Evolutionary conservation across 352 stramenopile species (phyloP), one percentile per base, ranked within the genome.

Genomic region (Phytophthora idaei): DNA sequence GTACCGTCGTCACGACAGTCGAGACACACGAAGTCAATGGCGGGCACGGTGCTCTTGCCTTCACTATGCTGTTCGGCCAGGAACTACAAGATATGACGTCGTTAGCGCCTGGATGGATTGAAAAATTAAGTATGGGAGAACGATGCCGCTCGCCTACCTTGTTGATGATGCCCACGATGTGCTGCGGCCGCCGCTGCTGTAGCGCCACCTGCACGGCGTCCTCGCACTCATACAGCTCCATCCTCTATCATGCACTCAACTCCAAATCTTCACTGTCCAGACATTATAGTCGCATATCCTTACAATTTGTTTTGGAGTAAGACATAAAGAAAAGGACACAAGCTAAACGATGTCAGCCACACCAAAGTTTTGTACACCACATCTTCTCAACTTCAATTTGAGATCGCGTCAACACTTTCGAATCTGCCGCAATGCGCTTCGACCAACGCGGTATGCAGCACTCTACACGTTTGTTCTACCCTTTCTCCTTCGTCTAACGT

Each of bases 161-260:
- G 63, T 94, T 93, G 74, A 95, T 93, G 56, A 89, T 87, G 44
- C 73, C 64, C 41, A 92, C 77, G 54, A 93, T 84, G 50, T 87
- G 65, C 64, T 79, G 77, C 14, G 85, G 85, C 8, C 87, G 87
- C 27, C 74, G 72, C 67, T 89, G 80, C 74, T 83, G 77, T n/a
- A 93, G 83, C 57, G 87, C 87, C 57, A 63, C 57, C 56, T 92
- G 74, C 65, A 95, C 84, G n/a, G 85, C 87, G 44, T 90, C 83
- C 52, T 95, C 85, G 74, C 87, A 95, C 57, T 90, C 80, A 49
- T 73, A 80, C 47, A 93, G 73, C 64, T 95, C 83, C 87, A 95
- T 94, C 1, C 7, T 59, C 8, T 1, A 34, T 15, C 46, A 5
- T 8, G 39, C 11, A 11, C 32, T 5, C 37, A 27, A 28, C 21